phyloP scores from a whole-genome alignment of 768 basidiomycete species.

The Amanita pseudoporphyria region DNA sequence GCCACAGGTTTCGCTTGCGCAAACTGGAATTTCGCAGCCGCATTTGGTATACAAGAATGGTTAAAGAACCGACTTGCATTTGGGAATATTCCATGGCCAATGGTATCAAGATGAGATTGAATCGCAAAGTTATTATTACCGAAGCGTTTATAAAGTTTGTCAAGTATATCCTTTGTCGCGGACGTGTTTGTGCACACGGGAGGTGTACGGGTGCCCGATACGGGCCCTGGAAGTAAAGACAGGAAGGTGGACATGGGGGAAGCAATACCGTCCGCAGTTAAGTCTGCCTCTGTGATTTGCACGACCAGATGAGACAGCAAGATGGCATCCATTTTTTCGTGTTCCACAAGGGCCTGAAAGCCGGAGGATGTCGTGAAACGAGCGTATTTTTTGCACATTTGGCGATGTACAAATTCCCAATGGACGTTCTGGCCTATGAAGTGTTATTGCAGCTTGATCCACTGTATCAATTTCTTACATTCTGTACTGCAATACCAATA shows the following conservation, averaged over 20 bases:
- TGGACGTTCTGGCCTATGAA: conserved; percentile 54
- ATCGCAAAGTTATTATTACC: conserved; percentile 78
- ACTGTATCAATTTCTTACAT: conserved; percentile 35
- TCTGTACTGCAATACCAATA: conserved; percentile 65
- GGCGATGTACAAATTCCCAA: conserved; percentile 59
- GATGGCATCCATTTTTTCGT: conserved; percentile 52
- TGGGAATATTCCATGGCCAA: conserved; percentile 72
- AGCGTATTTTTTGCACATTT: conserved; percentile 54
- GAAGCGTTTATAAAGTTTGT: conserved; percentile 46
- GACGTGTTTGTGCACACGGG: conserved; percentile 23
- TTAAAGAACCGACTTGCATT: conserved; percentile 74
- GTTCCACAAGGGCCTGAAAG: conserved; percentile 39
- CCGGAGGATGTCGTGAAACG: conserved; percentile 32
- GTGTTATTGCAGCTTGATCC: conserved; percentile 4
- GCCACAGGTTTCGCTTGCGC: conserved; percentile 23
- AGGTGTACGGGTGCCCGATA: conserved; percentile 10
- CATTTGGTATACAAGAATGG: conserved; percentile 74
- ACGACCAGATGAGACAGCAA: conserved; percentile 57
- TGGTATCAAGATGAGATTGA: conserved; percentile 59
- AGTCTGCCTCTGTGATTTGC: conserved; percentile 19
- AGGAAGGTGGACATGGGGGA: conserved; percentile 26
- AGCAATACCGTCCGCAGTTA: conserved; percentile 15
- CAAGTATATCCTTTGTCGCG: conserved; percentile 18
- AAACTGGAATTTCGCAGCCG: conserved; percentile 50
- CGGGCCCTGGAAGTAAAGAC: conserved; percentile 36